These are phyloP conservation scores for Fusarium sp. DNA, from an alignment of 2,329 filamentous ascomycete genomes.

Conservation along the genomic window DNA sequence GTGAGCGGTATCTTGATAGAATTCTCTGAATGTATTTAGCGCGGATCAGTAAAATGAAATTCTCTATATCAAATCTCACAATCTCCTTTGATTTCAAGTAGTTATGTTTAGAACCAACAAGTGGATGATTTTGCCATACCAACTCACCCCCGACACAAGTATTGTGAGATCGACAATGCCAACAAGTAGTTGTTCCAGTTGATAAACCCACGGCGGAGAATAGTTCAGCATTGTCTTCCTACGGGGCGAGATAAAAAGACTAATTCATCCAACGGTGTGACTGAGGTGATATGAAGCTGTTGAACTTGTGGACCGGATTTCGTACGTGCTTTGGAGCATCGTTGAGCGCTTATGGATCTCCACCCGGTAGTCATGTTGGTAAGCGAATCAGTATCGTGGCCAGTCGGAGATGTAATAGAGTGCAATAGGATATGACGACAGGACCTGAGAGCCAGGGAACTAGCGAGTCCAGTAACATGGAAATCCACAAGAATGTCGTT, in stretches of 20 bases:
- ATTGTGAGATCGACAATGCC: neutral
- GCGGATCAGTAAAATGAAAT: conserved; percentile 11
- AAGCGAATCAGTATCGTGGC: neutral
- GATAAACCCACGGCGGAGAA: neutral
- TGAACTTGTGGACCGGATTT: neutral
- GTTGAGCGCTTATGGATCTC: neutral
- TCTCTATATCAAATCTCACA: neutral
- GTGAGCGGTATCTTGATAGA: neutral
- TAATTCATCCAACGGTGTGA: neutral
- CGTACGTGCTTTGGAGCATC: neutral
- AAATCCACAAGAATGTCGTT: neutral
- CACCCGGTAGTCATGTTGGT: neutral
- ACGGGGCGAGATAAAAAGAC: neutral
- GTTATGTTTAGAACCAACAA: neutral
- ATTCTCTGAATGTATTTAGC: conserved; percentile 30
- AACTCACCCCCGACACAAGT: neutral
- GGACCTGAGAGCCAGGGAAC: neutral
- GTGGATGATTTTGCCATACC: neutral
- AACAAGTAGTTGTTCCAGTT: neutral
- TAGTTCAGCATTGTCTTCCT: neutral
- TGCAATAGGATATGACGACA: neutral
- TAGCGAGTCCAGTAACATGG: neutral
- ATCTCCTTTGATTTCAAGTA: neutral
- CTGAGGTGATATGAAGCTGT: neutral
- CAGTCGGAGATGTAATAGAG: neutral